phyloP scores from a whole-genome alignment of 768 basidiomycete genomes.

The Calocera viscosa region DNA sequence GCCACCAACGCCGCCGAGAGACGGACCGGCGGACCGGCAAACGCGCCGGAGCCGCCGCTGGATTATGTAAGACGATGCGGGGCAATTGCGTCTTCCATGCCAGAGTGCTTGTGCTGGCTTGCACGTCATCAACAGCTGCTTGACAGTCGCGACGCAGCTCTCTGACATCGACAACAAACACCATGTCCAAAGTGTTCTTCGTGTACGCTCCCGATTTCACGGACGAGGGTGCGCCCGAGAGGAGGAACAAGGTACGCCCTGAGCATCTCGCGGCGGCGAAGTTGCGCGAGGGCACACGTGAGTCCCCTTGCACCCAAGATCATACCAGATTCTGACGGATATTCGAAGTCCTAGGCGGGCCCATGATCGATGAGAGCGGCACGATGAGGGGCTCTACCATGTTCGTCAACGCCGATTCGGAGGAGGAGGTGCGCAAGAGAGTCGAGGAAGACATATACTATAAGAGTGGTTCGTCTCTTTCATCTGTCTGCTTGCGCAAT shows the following conservation, averaged over 20 bases:
- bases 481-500: too few species aligned
- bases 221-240: slow-evolving; percentile 43
- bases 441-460: slow-evolving; percentile 8
- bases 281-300: background rate
- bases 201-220: slow-evolving; percentile 58
- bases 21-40: slow-evolving; percentile 6
- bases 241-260: slow-evolving; percentile 44
- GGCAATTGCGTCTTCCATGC: background rate
- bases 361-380: background rate
- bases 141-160: background rate
- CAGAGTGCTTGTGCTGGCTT: too few species aligned
- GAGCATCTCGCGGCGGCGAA: slow-evolving; percentile 38
- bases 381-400: slow-evolving; percentile 11
- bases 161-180: background rate
- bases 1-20: background rate
- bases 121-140: background rate
- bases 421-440: slow-evolving; percentile 2
- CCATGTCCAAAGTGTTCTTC: slow-evolving; percentile 29
- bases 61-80: background rate
- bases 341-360: background rate
- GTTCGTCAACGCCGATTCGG: background rate
- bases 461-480: too few species aligned
- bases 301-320: background rate
- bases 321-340: background rate
- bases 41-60: background rate